Conservation (phyloP, 2,329 filamentous ascomycete species). For the Cladosporium sp. region DNA sequence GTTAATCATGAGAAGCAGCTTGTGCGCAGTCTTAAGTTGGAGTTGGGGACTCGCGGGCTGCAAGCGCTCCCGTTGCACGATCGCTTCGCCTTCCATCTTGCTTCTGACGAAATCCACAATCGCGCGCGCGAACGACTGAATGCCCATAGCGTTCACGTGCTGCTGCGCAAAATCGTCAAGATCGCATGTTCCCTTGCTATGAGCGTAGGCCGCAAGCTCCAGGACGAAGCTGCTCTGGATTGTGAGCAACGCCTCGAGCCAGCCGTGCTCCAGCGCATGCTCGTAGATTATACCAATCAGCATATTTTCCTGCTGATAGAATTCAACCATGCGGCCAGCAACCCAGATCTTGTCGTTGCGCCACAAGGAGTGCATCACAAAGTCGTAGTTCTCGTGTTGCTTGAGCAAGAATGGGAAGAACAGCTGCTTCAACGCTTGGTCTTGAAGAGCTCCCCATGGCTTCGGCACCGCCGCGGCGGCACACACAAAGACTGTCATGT, state of each 20-base stretch:
- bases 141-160: conserved; percentile 50
- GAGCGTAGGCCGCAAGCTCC: conserved; percentile 82
- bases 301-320: conserved; percentile 69
- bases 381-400: conserved; percentile 74
- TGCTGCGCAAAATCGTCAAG: conserved; percentile 77
- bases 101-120: conserved; percentile 80
- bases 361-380: conserved; percentile 90
- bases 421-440: conserved; percentile 73
- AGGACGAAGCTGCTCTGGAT: conserved; percentile 82
- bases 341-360: conserved; percentile 88
- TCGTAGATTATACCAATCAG: conserved; percentile 72
- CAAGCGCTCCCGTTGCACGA: conserved; percentile 65
- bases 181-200: conserved; percentile 78
- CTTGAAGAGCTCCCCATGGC: conserved; percentile 73
- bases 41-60: conserved; percentile 15
- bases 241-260: conserved; percentile 79
- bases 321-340: conserved; percentile 73
- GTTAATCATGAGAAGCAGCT: conserved; percentile 74
- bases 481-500: conserved; percentile 76
- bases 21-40: conserved; percentile 76
- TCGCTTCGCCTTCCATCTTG: conserved; percentile 79
- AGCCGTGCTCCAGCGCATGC: conserved; percentile 77
- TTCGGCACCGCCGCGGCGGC: conserved; percentile 76
- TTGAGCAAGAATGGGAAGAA: conserved; percentile 85
- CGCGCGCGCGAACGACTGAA: conserved; percentile 64